Percentiles rank a stretch among this genome's conserved stretches.
phyloP scores from a whole-genome alignment of 768 basidiomycete genomes.

The Russula compacta region DNA sequence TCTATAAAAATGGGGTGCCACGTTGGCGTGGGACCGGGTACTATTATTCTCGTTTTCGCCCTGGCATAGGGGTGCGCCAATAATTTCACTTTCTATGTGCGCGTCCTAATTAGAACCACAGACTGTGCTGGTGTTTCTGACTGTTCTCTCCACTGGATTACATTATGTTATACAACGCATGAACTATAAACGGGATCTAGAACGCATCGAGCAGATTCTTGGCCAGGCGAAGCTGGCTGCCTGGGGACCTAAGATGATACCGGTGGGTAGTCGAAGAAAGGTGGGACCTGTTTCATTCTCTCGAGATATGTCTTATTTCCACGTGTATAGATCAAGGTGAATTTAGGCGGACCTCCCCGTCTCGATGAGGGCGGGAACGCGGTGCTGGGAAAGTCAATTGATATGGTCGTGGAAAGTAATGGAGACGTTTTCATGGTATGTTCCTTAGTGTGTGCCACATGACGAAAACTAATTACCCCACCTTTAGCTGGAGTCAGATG shows the following conservation, averaged over 20 bases:
- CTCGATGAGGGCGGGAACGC: slow-evolving; percentile 49
- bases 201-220: slow-evolving; percentile 54
- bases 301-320: background rate
- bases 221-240: slow-evolving; percentile 59
- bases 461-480: slow-evolving; percentile 4
- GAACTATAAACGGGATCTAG: slow-evolving; percentile 66
- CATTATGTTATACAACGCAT: slow-evolving; percentile 76
- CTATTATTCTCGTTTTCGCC: slow-evolving; percentile 92
- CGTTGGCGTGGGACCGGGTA: slow-evolving; percentile 95
- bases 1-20: slow-evolving; percentile 96
- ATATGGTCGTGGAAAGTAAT: slow-evolving; percentile 71
- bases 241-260: slow-evolving; percentile 73
- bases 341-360: slow-evolving; percentile 44
- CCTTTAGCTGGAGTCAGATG: slow-evolving; percentile 50
- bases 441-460: slow-evolving; percentile 17
- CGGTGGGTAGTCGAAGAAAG: slow-evolving; percentile 57
- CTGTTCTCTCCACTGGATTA: slow-evolving; percentile 63
- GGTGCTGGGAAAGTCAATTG: slow-evolving; percentile 46
- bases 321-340: slow-evolving; percentile 54
- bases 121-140: slow-evolving; percentile 73
- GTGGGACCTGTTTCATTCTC: slow-evolving; percentile 29
- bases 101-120: slow-evolving; percentile 25
- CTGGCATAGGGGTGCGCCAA: slow-evolving; percentile 65
- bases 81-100: background rate
- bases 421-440: slow-evolving; percentile 67